Evolutionary conservation across 208 protist species (phyloP).

Genomic region (Angomonas deanei): DNA sequence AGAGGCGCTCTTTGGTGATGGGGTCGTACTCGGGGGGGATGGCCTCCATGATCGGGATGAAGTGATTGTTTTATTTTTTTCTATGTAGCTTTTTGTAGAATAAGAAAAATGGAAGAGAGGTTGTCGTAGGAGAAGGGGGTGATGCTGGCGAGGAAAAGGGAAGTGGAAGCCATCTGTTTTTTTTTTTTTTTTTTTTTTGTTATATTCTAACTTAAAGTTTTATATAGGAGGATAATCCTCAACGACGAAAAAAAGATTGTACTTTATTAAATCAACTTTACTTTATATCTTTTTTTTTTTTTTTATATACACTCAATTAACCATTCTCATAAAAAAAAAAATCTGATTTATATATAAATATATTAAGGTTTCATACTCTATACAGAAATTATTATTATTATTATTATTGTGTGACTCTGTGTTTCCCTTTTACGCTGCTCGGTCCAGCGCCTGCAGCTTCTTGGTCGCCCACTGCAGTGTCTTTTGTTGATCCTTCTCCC

Average conservation of each 20-base stretch:
- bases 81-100: background rate
- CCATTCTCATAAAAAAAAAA: background rate
- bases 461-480: constrained; percentile 60
- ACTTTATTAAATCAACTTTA: no score
- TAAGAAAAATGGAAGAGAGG: constrained; percentile 4
- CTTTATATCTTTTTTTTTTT: background rate
- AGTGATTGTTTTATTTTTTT: constrained; percentile 2
- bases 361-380: background rate
- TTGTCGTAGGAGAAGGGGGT: background rate
- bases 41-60: constrained; percentile 36
- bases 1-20: constrained; percentile 60
- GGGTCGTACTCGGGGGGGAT: constrained; percentile 80
- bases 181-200: background rate
- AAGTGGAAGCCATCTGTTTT: background rate
- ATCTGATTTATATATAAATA: background rate
- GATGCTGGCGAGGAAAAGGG: background rate
- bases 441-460: constrained; percentile 45
- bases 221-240: no score
- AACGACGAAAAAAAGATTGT: background rate
- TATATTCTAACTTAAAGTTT: no score
- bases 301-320: background rate
- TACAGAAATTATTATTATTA: background rate
- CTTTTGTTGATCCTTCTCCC: constrained; percentile 51
- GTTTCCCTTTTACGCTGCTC: no score
- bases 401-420: background rate